Percentiles rank a stretch among this genome's conserved stretches.
phyloP scores from a whole-genome alignment of 169 alveolate genomes.

The Theileria annulata region DNA sequence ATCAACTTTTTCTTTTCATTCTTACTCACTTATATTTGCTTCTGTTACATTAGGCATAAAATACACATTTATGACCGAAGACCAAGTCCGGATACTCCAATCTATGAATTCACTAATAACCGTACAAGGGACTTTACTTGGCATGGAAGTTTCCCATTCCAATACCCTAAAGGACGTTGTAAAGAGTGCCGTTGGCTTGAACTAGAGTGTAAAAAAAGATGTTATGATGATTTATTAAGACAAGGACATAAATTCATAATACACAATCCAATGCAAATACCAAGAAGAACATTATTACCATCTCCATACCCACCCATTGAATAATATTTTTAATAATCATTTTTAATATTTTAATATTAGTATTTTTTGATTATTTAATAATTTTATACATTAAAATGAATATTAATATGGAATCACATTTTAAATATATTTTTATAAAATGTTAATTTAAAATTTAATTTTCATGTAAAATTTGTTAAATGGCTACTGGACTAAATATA shows the following conservation, averaged over 20 bases:
- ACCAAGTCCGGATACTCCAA: slow-evolving; percentile 33
- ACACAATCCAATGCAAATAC: slow-evolving; percentile 81
- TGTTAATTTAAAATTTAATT: too few species aligned
- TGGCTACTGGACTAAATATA: too few species aligned
- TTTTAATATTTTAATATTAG: too few species aligned
- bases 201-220: slow-evolving; percentile 79
- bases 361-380: too few species aligned
- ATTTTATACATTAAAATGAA: too few species aligned
- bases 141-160: slow-evolving; percentile 79
- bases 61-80: slow-evolving; percentile 44
- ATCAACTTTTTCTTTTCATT: slow-evolving; percentile 25
- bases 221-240: slow-evolving; percentile 75
- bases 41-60: slow-evolving; percentile 41
- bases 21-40: slow-evolving; percentile 16
- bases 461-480: too few species aligned
- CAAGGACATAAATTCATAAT: slow-evolving; percentile 80
- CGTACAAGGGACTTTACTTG: slow-evolving; percentile 81
- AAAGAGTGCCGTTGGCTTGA: slow-evolving; percentile 85
- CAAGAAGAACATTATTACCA: slow-evolving; percentile 76
- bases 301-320: slow-evolving; percentile 77
- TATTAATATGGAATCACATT: too few species aligned
- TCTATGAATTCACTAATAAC: slow-evolving; percentile 69
- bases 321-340: slow-evolving; percentile 4
- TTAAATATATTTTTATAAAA: too few species aligned
- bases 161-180: slow-evolving; percentile 82